Evolutionary conservation across 495 filamentous ascomycete species (phyloP), one percentile per base, ranked within the genome.

Genomic region (Viridothelium virens): DNA sequence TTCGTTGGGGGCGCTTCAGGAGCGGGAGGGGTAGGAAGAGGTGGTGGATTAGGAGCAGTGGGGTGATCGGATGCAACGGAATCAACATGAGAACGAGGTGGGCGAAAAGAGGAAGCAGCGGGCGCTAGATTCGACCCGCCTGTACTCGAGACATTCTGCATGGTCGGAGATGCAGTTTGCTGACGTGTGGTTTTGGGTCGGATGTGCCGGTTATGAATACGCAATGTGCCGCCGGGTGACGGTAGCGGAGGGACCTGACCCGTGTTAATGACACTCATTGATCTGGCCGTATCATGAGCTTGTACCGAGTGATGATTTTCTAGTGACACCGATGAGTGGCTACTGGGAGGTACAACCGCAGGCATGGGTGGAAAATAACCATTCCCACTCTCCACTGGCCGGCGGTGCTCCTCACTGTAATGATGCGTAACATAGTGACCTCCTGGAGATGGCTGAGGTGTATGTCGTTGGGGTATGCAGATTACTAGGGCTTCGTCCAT

Each of bases 301-400:
- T 59, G 53, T 59, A 36, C 53, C 31, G 53, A 59, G 31, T 59
- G 53, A 36, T 59, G 53, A 36, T 59, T 59, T 34, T 59, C 53
- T 63, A 66, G 68, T 62, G 65, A 70, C 66, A 38, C 63, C 76
- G 77, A 61, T 76, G 75, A 73, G 78, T 80, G 56, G 74, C 78
- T 62, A 76, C 79, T 39, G 70, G 74, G 9, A 66, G 71, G 65
- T 3, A 71, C 37, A 53, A 61, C 70, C 63, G 80, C 77, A 9
- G 91, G 90, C 83, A 93, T 92, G 11, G 89, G 87, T 25, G 93
- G 90, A 72, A 97, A 97, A 75, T 97, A 97, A 70, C 95, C 92
- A 14, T 81, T 84, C 63, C 85, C 87, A 65, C 82, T 86, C 71
- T 95, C 92, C 62, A 84, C 80, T 16, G 91, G 90, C 50, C 86